Percentiles rank a stretch among this genome's conserved stretches.
Evolutionary conservation across 176 grass and related monocot genomes (phyloP).

Genomic region (Coix lacrymajobi): DNA sequence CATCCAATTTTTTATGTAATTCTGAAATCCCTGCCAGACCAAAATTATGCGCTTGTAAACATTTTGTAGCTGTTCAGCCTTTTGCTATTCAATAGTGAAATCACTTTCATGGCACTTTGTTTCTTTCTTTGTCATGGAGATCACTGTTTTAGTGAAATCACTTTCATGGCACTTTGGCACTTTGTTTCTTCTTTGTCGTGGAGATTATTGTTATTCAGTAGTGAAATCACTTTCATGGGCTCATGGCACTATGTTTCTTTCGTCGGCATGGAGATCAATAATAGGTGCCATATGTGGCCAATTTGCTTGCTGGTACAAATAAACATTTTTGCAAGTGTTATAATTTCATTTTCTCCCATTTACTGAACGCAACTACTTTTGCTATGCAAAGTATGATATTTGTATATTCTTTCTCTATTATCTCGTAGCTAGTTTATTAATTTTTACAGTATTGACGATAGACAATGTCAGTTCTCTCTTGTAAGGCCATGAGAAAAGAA

Average conservation of each 20-base stretch:
- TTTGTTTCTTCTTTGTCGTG: background rate
- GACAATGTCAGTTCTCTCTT: background rate
- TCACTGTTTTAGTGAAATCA: background rate
- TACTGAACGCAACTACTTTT: background rate
- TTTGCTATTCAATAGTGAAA: slow-evolving; percentile 22
- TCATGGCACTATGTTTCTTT: background rate
- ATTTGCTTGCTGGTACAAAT: background rate
- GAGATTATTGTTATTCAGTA: background rate
- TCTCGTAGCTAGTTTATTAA: background rate
- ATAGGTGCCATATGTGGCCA: background rate
- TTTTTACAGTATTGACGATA: background rate
- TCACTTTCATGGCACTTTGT: slow-evolving; percentile 1
- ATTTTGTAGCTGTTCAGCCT: slow-evolving; percentile 7
- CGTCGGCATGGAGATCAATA: background rate
- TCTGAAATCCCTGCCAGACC: background rate
- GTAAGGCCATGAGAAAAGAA: background rate
- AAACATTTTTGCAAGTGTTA: background rate
- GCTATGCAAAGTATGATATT: background rate
- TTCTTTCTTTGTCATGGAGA: too few species aligned
- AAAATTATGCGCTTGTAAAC: slow-evolving; percentile 25
- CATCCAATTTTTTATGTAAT: background rate
- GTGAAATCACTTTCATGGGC: background rate
- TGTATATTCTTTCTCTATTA: background rate
- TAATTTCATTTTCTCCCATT: background rate
- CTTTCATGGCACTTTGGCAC: background rate